Conservation (phyloP, 306 rosid species). For the Inga oerstediana region DNA sequence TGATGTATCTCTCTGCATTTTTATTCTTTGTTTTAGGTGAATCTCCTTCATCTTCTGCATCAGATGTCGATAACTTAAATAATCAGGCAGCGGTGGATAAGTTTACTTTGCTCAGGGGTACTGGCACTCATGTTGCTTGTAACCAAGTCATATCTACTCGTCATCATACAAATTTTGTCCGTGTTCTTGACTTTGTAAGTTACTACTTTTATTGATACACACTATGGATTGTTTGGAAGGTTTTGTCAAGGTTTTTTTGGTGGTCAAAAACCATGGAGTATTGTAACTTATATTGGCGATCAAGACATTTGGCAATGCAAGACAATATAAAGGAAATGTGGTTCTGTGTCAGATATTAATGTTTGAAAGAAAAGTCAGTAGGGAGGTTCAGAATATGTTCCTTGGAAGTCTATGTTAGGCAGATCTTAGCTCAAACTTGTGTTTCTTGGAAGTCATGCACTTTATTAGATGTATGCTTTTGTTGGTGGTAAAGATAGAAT, state of each 20-base stretch:
- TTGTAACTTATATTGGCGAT: not conserved
- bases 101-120: constrained; percentile 49
- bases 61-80: constrained; percentile 75
- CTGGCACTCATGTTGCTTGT: constrained; percentile 50
- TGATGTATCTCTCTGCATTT: constrained; percentile 21
- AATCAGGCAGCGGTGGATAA: constrained; percentile 55
- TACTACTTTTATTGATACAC: constrained; percentile 11
- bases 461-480: constrained; percentile 6
- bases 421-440: not conserved
- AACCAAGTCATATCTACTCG: constrained; percentile 58
- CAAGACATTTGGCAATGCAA: not conserved
- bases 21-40: constrained; percentile 52
- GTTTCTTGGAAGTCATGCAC: constrained; percentile 22
- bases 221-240: constrained; percentile 12
- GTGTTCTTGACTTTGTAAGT: constrained; percentile 81
- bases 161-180: constrained; percentile 50
- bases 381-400: constrained; percentile 7
- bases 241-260: constrained; percentile 21
- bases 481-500: constrained; percentile 5
- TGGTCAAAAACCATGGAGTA: constrained; percentile 6
- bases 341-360: not conserved
- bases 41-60: constrained; percentile 83
- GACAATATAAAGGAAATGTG: not conserved
- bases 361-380: constrained; percentile 2
- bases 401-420: constrained; percentile 7